These are phyloP conservation scores for Didymella pomorum DNA, from an alignment of 2,329 filamentous ascomycete species.

Conservation along the genomic window DNA sequence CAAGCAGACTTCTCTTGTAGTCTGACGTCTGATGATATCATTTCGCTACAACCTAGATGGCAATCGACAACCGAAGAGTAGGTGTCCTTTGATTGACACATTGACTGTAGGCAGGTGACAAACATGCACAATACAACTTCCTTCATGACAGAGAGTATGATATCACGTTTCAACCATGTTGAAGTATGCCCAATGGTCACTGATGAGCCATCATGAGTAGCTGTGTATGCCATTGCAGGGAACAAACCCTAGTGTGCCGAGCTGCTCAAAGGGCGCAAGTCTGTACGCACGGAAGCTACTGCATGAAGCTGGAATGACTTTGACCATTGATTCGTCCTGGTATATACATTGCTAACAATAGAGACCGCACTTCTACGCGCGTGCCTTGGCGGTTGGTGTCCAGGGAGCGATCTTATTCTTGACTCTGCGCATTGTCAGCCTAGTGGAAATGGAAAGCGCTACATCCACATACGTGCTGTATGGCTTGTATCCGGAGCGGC, in stretches of 20 bases:
- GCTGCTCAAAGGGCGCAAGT: not conserved
- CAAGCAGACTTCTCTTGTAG: too few relatives aligned
- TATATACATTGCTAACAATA: conserved; percentile 39
- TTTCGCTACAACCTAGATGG: not conserved
- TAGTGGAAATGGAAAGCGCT: not conserved
- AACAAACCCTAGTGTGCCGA: not conserved
- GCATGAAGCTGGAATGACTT: not conserved
- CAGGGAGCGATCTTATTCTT: conserved; percentile 61
- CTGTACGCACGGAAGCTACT: not conserved
- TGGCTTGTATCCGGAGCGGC: conserved; percentile 83
- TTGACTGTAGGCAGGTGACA: not conserved
- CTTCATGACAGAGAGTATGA: too few relatives aligned
- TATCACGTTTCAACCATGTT: too few relatives aligned
- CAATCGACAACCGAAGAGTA: not conserved
- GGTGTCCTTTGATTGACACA: not conserved
- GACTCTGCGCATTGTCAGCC: conserved; percentile 46
- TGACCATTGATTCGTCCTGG: conserved; percentile 18
- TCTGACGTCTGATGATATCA: not conserved
- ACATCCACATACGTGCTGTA: conserved; percentile 84
- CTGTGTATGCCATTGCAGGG: not conserved
- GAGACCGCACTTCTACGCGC: conserved; percentile 38
- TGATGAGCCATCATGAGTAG: not conserved
- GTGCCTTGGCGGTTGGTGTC: conserved; percentile 57
- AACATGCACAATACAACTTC: too few relatives aligned
- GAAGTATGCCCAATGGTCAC: not conserved